A percentile compares a stretch with the other conserved stretches of the same genome.
Evolutionary conservation across 1,284 basidiomycete genomes (phyloP).

Genomic region (Marasmius oreades): DNA sequence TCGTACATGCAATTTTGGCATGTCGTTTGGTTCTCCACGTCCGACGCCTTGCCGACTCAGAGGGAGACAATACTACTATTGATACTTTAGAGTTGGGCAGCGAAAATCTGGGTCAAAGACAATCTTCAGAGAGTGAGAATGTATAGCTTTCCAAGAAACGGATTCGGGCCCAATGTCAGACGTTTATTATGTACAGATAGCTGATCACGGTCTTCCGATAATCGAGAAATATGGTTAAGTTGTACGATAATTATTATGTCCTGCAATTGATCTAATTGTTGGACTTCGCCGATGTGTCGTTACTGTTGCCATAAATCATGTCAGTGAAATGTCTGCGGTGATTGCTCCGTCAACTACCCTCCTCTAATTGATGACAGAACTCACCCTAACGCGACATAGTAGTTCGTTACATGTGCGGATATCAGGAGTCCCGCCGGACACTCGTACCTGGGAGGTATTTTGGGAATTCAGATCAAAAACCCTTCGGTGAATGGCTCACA

Average conservation of each 20-base stretch:
- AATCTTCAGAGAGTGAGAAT: no score
- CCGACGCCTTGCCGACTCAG: not conserved
- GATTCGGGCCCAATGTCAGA: no score
- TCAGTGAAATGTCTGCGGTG: constrained; percentile 7
- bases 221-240: no score
- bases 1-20: not conserved
- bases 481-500: not conserved
- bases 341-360: not conserved
- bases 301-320: not conserved
- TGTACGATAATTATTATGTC: no score
- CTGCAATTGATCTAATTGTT: no score
- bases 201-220: no score
- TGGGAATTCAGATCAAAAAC: not conserved
- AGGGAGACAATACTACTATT: no score
- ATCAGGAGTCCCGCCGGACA: not conserved
- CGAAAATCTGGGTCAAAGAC: no score
- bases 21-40: not conserved
- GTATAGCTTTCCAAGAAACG: no score
- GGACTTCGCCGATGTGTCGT: not conserved
- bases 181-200: no score
- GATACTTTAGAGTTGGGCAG: no score
- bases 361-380: not conserved
- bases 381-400: not conserved
- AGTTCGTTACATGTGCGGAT: not conserved
- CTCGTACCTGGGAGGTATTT: not conserved